Evolutionary conservation across 345 rosid genomes (phyloP).

Genomic region (Eucalyptus globulus): DNA sequence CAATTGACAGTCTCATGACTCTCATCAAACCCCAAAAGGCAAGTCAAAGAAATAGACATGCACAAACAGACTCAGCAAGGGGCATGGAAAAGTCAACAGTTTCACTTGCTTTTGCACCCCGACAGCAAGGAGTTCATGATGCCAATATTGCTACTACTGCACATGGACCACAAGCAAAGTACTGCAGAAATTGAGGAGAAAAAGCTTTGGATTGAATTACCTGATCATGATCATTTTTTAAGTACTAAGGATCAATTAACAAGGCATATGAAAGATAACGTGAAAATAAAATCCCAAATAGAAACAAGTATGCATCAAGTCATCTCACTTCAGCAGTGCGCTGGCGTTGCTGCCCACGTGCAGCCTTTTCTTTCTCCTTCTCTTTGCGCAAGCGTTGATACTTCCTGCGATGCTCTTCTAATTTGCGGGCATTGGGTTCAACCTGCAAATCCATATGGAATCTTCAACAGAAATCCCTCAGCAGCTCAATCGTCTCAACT

Average conservation of each 20-base stretch:
- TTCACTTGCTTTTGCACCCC: background rate
- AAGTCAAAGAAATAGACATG: background rate
- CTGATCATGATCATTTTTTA: background rate
- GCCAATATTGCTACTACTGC: background rate
- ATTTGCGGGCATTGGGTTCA: slow-evolving; percentile 66
- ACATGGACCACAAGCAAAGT: background rate
- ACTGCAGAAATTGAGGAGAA: background rate
- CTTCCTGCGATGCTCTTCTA: slow-evolving; percentile 65
- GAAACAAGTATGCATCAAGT: background rate
- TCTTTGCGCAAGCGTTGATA: slow-evolving; percentile 63
- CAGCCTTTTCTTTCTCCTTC: slow-evolving; percentile 43
- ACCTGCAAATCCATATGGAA: slow-evolving; percentile 30
- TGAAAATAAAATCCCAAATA: background rate
- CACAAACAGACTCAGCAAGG: background rate
- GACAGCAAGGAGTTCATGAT: background rate
- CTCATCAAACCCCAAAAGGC: background rate
- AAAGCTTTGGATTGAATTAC: background rate
- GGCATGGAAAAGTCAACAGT: background rate
- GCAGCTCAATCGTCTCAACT: background rate
- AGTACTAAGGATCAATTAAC: background rate
- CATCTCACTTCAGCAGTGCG: slow-evolving; percentile 41
- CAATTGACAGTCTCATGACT: background rate
- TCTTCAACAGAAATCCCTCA: background rate
- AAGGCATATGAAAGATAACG: background rate
- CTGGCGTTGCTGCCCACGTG: slow-evolving; percentile 22